phyloP scores from a whole-genome alignment of 1,139 yeast species.

The Candida tetrigidarum region DNA sequence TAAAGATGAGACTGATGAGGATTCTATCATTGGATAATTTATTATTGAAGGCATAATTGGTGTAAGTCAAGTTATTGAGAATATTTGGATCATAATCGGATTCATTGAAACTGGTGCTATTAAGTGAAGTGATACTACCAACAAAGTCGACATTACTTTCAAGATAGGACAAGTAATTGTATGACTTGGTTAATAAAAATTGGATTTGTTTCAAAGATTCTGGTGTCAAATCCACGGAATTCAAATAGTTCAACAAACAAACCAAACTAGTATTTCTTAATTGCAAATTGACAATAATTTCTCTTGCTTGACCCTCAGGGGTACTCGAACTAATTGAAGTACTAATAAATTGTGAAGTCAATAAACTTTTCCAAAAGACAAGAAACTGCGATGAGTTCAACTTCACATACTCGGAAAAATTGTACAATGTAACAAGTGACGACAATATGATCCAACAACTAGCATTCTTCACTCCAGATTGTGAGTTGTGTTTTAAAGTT shows the following conservation, averaged over 20 bases:
- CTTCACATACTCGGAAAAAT: constrained; percentile 59
- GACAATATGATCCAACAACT: constrained; percentile 74
- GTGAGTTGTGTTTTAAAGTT: constrained; percentile 43
- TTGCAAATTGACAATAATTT: constrained; percentile 41
- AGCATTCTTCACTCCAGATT: constrained; percentile 27
- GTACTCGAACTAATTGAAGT: constrained; percentile 25
- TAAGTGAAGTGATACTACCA: constrained; percentile 40
- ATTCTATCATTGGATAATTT: constrained; percentile 31
- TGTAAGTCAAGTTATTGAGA: constrained; percentile 35
- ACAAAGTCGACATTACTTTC: constrained; percentile 43
- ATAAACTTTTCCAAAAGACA: constrained; percentile 79
- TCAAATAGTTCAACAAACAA: constrained; percentile 46
- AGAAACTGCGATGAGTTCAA: constrained; percentile 78
- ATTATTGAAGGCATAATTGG: constrained; percentile 26
- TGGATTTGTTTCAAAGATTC: constrained; percentile 49
- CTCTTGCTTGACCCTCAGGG: constrained; percentile 30
- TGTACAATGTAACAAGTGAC: constrained; percentile 76
- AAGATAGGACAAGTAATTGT: constrained; percentile 45
- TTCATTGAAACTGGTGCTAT: constrained; percentile 30
- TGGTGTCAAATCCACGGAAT: constrained; percentile 43
- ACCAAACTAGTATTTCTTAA: constrained; percentile 45
- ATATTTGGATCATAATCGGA: constrained; percentile 35
- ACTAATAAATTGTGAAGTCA: constrained; percentile 56
- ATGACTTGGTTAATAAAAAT: constrained; percentile 46
- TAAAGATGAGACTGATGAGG: constrained; percentile 37